phyloP scores from a whole-genome alignment of 352 stramenopile genomes.

The Aphanomyces stellatus region DNA sequence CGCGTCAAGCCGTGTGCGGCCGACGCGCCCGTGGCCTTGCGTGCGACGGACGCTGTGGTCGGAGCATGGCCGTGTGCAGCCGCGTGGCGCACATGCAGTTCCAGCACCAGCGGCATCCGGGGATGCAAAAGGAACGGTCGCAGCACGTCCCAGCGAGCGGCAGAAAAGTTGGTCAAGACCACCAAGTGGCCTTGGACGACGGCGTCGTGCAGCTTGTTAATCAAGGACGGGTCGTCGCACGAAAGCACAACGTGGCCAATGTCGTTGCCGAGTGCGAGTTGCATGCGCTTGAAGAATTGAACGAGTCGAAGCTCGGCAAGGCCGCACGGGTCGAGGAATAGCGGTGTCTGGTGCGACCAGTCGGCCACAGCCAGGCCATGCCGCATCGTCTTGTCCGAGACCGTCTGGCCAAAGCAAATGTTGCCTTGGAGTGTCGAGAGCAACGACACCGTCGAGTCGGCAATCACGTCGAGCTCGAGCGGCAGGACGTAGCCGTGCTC shows the following conservation, averaged over 20 bases:
- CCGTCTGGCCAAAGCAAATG: neutral
- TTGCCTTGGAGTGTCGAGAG: slow-evolving; percentile 1
- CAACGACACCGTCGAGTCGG: neutral
- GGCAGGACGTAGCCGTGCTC: slow-evolving; percentile 2
- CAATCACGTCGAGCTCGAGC: neutral
- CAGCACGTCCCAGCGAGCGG: neutral
- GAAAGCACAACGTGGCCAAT: neutral
- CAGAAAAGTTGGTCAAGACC: neutral
- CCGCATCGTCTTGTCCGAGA: neutral
- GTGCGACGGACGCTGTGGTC: neutral
- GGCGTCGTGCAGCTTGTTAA: neutral
- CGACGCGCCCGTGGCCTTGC: neutral
- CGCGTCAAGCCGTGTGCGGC: neutral
- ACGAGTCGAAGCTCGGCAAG: slow-evolving; percentile 25
- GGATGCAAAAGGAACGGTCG: neutral
- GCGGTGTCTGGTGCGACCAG: slow-evolving; percentile 5
- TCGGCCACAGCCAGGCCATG: neutral
- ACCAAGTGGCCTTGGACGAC: neutral
- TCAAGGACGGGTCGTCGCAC: neutral
- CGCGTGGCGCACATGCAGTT: neutral
- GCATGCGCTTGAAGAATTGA: slow-evolving; percentile 44
- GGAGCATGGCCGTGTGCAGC: neutral
- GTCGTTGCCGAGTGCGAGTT: slow-evolving; percentile 35
- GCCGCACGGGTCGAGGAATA: neutral
- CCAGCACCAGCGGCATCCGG: neutral